A percentile compares a stretch with the other conserved stretches of the same genome.
These are phyloP conservation scores for Balakata baccata DNA, from an alignment of 345 rosid genomes.

Conservation along the genomic window DNA sequence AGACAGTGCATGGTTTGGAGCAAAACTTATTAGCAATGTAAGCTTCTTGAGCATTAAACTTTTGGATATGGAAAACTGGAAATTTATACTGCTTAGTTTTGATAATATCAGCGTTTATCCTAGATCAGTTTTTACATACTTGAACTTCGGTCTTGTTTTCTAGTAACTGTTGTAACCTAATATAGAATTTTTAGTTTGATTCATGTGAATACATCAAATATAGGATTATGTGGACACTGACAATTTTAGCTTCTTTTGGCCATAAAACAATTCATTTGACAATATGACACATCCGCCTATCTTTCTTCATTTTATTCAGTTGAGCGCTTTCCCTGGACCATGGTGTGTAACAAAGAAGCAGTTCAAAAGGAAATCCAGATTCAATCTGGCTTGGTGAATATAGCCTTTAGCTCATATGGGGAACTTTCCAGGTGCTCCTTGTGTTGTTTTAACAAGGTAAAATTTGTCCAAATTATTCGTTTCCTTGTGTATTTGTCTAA, in stretches of 20 bases:
- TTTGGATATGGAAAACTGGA: background rate
- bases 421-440: background rate
- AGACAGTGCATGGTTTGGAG: conserved; percentile 91
- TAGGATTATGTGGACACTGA: background rate
- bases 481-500: background rate
- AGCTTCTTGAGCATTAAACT: conserved; percentile 24
- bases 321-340: conserved; percentile 72
- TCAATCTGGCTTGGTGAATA: conserved; percentile 51
- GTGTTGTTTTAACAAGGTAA: background rate
- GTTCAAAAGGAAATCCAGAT: conserved; percentile 58
- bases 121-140: background rate
- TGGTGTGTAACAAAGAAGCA: conserved; percentile 83
- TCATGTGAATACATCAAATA: background rate
- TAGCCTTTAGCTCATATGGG: background rate
- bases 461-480: background rate
- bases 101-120: background rate
- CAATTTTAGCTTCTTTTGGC: background rate
- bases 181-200: background rate
- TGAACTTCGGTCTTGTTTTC: background rate
- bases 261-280: background rate
- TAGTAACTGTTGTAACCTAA: background rate
- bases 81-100: background rate
- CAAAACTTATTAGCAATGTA: conserved; percentile 79
- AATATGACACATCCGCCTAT: background rate
- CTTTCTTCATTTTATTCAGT: conserved; percentile 37